Evolutionary conservation across 2,329 filamentous ascomycete species (phyloP).

Genomic region (Elsinoe perseae): DNA sequence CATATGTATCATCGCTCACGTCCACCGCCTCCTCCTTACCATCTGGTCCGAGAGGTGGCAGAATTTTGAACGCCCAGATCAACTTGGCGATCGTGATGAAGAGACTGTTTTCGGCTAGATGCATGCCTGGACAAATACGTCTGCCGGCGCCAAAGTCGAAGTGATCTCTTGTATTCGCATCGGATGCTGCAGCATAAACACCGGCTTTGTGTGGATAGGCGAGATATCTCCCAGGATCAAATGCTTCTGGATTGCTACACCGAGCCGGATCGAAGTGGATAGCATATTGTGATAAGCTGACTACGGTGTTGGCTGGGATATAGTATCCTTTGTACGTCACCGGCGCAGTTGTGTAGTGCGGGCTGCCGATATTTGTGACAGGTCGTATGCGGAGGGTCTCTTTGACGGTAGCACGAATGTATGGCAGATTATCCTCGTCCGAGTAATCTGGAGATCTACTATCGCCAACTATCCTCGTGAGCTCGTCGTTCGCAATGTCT

Average conservation of each 20-base stretch:
- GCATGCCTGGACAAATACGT: constrained; percentile 44
- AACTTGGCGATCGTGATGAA: constrained; percentile 31
- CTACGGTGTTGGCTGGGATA: constrained; percentile 29
- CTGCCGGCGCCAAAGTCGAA: constrained; percentile 45
- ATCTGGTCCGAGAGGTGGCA: constrained; percentile 13
- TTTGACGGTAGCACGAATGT: constrained; percentile 28
- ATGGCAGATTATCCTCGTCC: constrained; percentile 29
- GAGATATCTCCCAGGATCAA: constrained; percentile 27
- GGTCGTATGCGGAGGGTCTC: constrained; percentile 30
- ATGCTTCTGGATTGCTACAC: constrained; percentile 25
- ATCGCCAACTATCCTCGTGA: constrained; percentile 26
- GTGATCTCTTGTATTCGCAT: constrained; percentile 32
- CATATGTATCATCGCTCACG: constrained; percentile 11
- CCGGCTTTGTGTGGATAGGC: constrained; percentile 25
- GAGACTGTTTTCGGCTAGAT: constrained; percentile 46
- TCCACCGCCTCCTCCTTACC: constrained; percentile 6
- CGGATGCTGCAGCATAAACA: constrained; percentile 27
- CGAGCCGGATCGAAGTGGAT: constrained; percentile 26
- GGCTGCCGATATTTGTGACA: constrained; percentile 19
- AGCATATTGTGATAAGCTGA: constrained; percentile 22
- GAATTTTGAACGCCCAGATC: constrained; percentile 46
- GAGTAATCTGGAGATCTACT: constrained; percentile 24
- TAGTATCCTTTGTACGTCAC: constrained; percentile 27
- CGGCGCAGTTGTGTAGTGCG: constrained; percentile 26
- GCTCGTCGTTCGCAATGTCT: constrained; percentile 26